These are phyloP conservation scores for Arthrobotrys sphaeroides DNA, from an alignment of 2,329 filamentous ascomycete genomes.

Conservation along the genomic window DNA sequence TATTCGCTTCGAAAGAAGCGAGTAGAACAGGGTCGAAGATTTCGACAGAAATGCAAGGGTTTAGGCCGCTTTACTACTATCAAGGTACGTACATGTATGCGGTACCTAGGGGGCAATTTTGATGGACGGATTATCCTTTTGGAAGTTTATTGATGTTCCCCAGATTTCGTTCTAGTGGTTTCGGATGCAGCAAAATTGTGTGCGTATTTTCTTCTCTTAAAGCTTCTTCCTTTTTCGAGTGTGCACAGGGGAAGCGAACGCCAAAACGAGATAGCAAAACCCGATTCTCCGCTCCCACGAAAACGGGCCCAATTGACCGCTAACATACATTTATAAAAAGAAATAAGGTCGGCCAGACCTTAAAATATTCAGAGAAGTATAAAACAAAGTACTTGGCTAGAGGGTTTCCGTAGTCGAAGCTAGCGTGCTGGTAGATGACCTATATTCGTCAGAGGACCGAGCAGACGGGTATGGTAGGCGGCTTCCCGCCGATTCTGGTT, in stretches of 20 bases:
- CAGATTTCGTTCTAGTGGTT: no score
- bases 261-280: not conserved
- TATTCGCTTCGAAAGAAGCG: conserved; percentile 48
- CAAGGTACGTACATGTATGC: no score
- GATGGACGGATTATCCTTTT: not conserved
- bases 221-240: no score
- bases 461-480: not conserved
- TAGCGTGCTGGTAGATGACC: conserved; percentile 29
- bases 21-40: conserved; percentile 47
- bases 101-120: no score
- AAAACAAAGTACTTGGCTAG: not conserved
- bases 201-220: no score
- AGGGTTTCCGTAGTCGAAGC: conserved; percentile 23
- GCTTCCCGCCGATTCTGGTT: conserved; percentile 6
- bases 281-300: not conserved
- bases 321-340: not conserved
- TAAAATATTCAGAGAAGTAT: no score
- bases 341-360: not conserved
- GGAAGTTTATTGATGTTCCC: not conserved
- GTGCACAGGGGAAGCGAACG: no score
- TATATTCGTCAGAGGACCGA: not conserved
- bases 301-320: no score
- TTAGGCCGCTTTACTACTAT: no score
- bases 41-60: conserved; percentile 15
- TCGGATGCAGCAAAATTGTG: no score